Conservation (phyloP, 345 rosid genomes). For the Angophora floribunda region DNA sequence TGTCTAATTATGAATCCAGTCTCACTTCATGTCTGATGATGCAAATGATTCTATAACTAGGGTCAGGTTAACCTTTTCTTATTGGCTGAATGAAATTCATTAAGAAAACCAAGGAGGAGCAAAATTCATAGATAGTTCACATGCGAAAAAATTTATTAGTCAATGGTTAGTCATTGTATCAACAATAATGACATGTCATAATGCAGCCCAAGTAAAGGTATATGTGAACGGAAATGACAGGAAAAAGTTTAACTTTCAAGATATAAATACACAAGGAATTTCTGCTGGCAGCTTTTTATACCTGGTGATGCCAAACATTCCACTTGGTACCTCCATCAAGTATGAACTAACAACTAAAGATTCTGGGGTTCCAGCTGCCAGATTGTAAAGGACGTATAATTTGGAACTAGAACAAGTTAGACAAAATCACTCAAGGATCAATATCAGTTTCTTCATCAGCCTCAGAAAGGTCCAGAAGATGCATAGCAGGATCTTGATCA, state of each 20-base stretch:
- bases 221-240: too few species aligned
- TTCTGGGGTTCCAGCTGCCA: too few species aligned
- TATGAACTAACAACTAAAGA: too few species aligned
- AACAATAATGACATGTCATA: too few species aligned
- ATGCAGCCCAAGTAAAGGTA: too few species aligned
- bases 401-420: not conserved
- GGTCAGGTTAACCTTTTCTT: not conserved
- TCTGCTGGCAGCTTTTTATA: too few species aligned
- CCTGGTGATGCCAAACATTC: too few species aligned
- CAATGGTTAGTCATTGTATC: too few species aligned
- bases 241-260: too few species aligned
- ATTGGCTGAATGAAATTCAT: not conserved
- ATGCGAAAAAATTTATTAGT: not conserved
- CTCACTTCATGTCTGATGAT: not conserved
- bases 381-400: too few species aligned
- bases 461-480: conserved; percentile 30
- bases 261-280: too few species aligned
- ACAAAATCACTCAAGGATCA: not conserved
- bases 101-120: not conserved
- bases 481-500: conserved; percentile 88
- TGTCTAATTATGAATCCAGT: not conserved
- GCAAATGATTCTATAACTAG: not conserved
- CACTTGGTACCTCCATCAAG: too few species aligned
- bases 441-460: not conserved
- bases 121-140: not conserved